Evolutionary conservation across 2,329 filamentous ascomycete species (phyloP), one percentile per base, ranked within the genome.

Genomic region (Orbilia blumenaviensis): DNA sequence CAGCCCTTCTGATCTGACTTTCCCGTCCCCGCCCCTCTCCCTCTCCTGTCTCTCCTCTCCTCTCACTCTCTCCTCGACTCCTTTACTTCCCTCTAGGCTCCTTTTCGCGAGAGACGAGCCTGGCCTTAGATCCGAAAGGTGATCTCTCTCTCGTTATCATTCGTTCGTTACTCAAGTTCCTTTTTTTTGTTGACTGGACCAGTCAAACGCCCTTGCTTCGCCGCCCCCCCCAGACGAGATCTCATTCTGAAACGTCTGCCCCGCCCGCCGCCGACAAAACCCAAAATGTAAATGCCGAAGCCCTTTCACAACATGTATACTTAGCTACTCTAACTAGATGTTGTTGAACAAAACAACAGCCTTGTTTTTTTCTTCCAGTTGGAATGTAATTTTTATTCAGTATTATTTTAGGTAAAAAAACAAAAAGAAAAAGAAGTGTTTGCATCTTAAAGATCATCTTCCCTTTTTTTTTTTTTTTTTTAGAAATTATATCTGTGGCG

Each of bases 211-310:
- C 52, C 52, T 56, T 56, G 52, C 52, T 38, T 56, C 32, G 29
- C 29, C 52, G 18, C 52, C 16, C n/a, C 41, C n/a, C n/a, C n/a
- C n/a, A n/a, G 18, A 38, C 36, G 29, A 38, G 52, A 56, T 56
- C 29, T 56, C 32, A 56, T 56, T 56, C 52, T 56, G 52, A 56
- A 56, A 56, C 52, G 52, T 56, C 23, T 54, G 48, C 48, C 48
- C 16, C 48, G 48, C 48, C 48, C 27, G 48, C 48, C 27, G 25
- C 23, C 41, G 18, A 23, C 16, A n/a, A 10, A 52, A 23, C 18
- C 34, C n/a, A 27, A 54, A 36, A 54, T 34, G 7, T 54, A n/a
- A n/a, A n/a, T n/a, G n/a, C n/a, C n/a, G n/a, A n/a, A n/a, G n/a
- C n/a, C n/a, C 46, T 50, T 50, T 50, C 25, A 50, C 46, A 50